Evolutionary conservation across 108 stramenopile genomes (phyloP), one percentile per base, ranked within the genome.

Genomic region (Nitzschia inconspicua): DNA sequence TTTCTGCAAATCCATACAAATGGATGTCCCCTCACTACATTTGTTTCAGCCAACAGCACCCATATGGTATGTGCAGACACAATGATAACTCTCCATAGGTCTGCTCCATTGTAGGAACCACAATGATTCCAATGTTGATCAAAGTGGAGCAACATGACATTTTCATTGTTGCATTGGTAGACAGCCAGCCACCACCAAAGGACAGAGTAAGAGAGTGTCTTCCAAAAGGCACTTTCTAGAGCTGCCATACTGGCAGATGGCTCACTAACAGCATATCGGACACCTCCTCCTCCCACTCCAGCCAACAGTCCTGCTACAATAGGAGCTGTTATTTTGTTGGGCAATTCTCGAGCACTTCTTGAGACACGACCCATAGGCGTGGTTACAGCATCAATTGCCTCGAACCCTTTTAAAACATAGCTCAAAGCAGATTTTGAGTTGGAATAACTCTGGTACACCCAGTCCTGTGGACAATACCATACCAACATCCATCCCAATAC

Each of bases 311-410:
- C 70, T 4, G 43, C 70, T 29, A 63, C 48, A 16, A 71, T 61
- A 7, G 70, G 70, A 11, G 70, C 70, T 22, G 70, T 57, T 28
- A 26, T 23, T 56, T 71, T 63, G 56, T 71, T 71, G 23, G 23
- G 22, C 44, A 63, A 47, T 25, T 71, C 70, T 11, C 70, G 44
- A 7, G 56, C 61, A 29, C 47, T 54, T 18, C 70, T 46, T 24
- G 49, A 41, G 24, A 71, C 52, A n/a, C 70, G 54, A 16, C 70
- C 70, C 55, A 63, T 57, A 10, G 70, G 70, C 18, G 70, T 71
- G 3, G 70, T 71, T 1, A 71, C 48, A 9, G 60, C 61, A 24
- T 71, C 70, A 2, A 63, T 29, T 9, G 70, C 70, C 37, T 63
- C 70, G 16, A 22, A 41, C 5, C 42, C 56, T 9, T 42, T 37